These are phyloP conservation scores for Calonectria crousiana DNA, from an alignment of 2,329 filamentous ascomycete genomes.

Conservation along the genomic window DNA sequence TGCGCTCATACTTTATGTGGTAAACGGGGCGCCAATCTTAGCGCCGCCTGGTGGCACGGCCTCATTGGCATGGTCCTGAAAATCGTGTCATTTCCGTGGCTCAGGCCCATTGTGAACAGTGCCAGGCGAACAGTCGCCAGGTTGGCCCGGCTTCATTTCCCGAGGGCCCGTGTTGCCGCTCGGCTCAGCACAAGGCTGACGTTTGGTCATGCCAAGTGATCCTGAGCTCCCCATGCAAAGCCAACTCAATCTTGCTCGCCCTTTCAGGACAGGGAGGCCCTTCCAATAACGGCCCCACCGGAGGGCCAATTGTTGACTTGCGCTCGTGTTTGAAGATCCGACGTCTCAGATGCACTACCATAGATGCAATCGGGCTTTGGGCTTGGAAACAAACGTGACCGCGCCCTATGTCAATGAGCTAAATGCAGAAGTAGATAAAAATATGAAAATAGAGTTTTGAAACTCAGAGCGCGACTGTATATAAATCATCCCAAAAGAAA, in stretches of 20 bases:
- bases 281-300: not conserved
- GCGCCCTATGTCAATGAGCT: no score
- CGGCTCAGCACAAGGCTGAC: not conserved
- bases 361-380: not conserved
- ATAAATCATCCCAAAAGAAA: no score
- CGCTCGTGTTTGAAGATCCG: no score
- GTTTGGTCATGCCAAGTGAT: not conserved
- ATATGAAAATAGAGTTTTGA: not conserved
- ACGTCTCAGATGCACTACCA: not conserved
- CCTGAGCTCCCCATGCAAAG: not conserved
- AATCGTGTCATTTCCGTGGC: not conserved
- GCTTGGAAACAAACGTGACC: not conserved
- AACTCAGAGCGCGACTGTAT: not conserved
- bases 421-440: no score
- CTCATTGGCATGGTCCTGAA: not conserved
- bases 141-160: not conserved
- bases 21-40: not conserved
- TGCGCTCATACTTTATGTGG: not conserved
- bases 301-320: not conserved
- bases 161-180: not conserved
- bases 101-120: not conserved
- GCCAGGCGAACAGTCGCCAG: not conserved
- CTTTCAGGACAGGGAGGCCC: not conserved
- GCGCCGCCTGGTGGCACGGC: not conserved
- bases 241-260: not conserved